Percentiles rank a stretch among this genome's conserved stretches.
phyloP scores from a whole-genome alignment of 306 rosid genomes.

The Sindora glabra region DNA sequence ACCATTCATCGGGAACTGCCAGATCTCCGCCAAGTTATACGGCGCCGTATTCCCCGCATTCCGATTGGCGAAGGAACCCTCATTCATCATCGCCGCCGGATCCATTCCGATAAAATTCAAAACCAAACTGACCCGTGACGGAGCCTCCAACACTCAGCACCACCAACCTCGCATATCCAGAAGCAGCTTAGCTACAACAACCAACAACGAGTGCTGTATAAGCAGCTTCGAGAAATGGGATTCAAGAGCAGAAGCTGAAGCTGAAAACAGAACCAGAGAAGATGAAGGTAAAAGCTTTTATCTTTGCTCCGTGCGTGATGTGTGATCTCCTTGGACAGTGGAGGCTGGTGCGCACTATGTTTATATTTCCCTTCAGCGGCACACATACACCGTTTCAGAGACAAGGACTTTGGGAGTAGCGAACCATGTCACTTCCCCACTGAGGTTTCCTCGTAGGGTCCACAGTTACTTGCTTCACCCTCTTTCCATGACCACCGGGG shows the following conservation, averaged over 20 bases:
- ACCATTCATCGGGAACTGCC: slow-evolving; percentile 46
- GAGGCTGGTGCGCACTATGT: slow-evolving; percentile 48
- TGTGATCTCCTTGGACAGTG: slow-evolving; percentile 52
- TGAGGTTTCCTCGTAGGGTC: slow-evolving; percentile 54
- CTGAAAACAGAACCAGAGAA: no score
- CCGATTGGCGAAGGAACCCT: slow-evolving; percentile 21
- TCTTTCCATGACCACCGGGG: background rate
- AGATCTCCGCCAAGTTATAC: slow-evolving; percentile 65
- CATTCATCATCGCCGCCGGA: slow-evolving; percentile 57
- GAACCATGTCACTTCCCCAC: slow-evolving; percentile 38
- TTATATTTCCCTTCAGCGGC: slow-evolving; percentile 6
- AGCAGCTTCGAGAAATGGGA: no score
- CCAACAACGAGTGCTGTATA: no score
- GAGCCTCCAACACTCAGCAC: no score
- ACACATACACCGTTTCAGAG: slow-evolving; percentile 15
- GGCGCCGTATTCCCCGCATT: slow-evolving; percentile 35
- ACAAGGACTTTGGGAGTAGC: slow-evolving; percentile 46
- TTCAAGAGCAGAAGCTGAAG: background rate
- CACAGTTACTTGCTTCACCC: slow-evolving; percentile 15
- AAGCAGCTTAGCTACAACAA: no score
- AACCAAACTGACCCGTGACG: no score
- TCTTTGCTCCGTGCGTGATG: slow-evolving; percentile 18
- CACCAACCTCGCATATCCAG: no score
- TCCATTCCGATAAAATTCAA: slow-evolving; percentile 37
- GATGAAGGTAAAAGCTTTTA: no score